A percentile compares a stretch with the other conserved stretches of the same genome.
Conservation (phyloP, 208 protist species). For the Trypanosoma mega region DNA sequence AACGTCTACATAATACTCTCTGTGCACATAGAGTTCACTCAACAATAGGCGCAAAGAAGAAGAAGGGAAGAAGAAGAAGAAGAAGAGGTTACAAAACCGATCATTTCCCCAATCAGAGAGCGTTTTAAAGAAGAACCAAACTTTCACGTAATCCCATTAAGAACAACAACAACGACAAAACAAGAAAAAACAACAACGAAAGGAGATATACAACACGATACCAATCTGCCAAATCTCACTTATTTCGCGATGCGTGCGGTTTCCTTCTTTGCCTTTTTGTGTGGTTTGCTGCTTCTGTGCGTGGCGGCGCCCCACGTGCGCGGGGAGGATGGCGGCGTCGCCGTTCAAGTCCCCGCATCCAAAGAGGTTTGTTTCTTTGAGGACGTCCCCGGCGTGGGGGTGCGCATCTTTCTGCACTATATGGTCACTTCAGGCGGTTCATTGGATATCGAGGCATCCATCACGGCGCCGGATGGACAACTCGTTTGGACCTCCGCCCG, state of each 20-base stretch:
- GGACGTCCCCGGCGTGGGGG: slow-evolving; percentile 37
- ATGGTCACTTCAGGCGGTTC: slow-evolving; percentile 74
- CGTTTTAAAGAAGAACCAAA: too few relatives aligned
- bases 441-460: slow-evolving; percentile 69
- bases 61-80: too few relatives aligned
- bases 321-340: slow-evolving; percentile 45
- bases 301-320: neutral
- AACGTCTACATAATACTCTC: too few relatives aligned
- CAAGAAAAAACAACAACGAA: too few relatives aligned
- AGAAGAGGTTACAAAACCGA: too few relatives aligned
- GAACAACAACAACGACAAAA: too few relatives aligned
- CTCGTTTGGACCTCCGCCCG: slow-evolving; percentile 57
- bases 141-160: too few relatives aligned
- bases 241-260: too few relatives aligned
- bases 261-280: neutral
- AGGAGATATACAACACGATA: too few relatives aligned
- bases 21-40: too few relatives aligned
- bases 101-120: too few relatives aligned
- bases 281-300: slow-evolving; percentile 28
- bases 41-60: too few relatives aligned
- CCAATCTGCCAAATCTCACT: neutral
- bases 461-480: slow-evolving; percentile 47
- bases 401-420: slow-evolving; percentile 79
- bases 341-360: slow-evolving; percentile 48
- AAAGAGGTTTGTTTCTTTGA: slow-evolving; percentile 84